Conservation (phyloP, 768 basidiomycete species). For the Boletus subcaerulescens region DNA sequence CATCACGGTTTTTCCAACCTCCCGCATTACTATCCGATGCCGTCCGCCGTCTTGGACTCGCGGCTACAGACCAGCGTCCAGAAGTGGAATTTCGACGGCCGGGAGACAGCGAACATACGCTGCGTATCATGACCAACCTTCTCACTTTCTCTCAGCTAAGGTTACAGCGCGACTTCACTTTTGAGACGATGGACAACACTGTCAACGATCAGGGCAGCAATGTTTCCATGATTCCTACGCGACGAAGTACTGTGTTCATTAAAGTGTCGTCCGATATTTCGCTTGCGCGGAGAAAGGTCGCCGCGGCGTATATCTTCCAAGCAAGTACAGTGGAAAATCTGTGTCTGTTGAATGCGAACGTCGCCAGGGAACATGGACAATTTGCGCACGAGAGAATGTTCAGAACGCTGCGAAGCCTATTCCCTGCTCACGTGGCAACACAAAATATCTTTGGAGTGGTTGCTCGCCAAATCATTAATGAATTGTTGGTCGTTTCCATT, state of each 20-base stretch:
- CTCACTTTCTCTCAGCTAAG: conserved; percentile 55
- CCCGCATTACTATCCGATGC: conserved; percentile 74
- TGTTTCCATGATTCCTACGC: conserved; percentile 31
- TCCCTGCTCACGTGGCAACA: conserved; percentile 31
- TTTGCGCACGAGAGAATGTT: conserved; percentile 73
- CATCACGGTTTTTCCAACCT: conserved; percentile 49
- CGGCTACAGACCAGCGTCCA: conserved; percentile 53
- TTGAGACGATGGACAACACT: conserved; percentile 38
- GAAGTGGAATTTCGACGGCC: conserved; percentile 42
- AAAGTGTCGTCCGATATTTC: conserved; percentile 47
- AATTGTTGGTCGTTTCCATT: conserved; percentile 43
- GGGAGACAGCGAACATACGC: conserved; percentile 54
- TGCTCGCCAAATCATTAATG: conserved; percentile 40
- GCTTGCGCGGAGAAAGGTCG: conserved; percentile 52
- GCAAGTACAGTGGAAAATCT: conserved; percentile 41
- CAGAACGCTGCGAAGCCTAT: conserved; percentile 49
- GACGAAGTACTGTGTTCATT: conserved; percentile 60
- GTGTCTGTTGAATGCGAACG: conserved; percentile 57
- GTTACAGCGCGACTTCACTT: conserved; percentile 37
- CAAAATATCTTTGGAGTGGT: conserved; percentile 26
- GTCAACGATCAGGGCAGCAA: conserved; percentile 14
- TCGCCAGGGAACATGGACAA: conserved; percentile 58
- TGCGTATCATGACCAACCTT: conserved; percentile 78
- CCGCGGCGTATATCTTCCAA: conserved; percentile 58
- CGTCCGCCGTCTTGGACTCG: conserved; percentile 58